phyloP scores from a whole-genome alignment of 1,284 basidiomycete genomes.

The Apiotrichum brassicae region DNA sequence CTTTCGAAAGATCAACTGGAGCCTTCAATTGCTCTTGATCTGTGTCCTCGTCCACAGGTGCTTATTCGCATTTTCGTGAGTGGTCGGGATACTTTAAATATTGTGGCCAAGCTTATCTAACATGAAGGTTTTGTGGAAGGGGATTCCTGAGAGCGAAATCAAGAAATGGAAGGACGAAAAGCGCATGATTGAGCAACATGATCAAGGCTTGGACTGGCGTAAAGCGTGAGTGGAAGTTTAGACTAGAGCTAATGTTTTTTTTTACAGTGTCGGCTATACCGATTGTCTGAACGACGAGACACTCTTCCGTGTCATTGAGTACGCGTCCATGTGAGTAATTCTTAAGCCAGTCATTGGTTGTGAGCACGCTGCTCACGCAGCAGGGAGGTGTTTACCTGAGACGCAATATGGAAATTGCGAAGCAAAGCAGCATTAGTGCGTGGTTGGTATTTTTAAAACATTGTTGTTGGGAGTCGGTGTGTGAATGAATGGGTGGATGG shows the following conservation, averaged over 20 bases:
- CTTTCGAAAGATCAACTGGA: conserved; percentile 32
- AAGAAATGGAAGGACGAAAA: conserved; percentile 30
- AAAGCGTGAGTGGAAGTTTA: conserved; percentile 36
- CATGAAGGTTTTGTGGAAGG: conserved; percentile 40
- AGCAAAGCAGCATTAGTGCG: too few species aligned
- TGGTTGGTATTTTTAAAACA: too few species aligned
- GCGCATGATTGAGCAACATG: conserved; percentile 28
- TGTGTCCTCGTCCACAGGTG: conserved; percentile 36
- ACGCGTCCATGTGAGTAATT: conserved; percentile 41
- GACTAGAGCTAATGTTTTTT: too few species aligned
- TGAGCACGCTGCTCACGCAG: neutral
- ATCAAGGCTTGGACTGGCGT: conserved; percentile 41
- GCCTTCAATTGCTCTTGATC: conserved; percentile 22
- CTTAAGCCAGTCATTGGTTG: too few species aligned
- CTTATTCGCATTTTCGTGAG: conserved; percentile 37
- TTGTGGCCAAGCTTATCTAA: too few species aligned
- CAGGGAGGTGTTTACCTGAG: conserved; percentile 20
- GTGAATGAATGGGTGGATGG: too few species aligned
- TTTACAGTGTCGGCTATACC: conserved; percentile 32
- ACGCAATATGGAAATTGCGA: too few species aligned
- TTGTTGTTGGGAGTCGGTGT: too few species aligned
- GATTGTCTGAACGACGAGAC: conserved; percentile 30
- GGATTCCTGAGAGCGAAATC: conserved; percentile 33
- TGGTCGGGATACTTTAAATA: too few species aligned
- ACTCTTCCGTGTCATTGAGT: conserved; percentile 43